Base-by-base conservation (phyloP, 2,329 filamentous ascomycete genomes). In the Juglanconis juglandina region DNA sequence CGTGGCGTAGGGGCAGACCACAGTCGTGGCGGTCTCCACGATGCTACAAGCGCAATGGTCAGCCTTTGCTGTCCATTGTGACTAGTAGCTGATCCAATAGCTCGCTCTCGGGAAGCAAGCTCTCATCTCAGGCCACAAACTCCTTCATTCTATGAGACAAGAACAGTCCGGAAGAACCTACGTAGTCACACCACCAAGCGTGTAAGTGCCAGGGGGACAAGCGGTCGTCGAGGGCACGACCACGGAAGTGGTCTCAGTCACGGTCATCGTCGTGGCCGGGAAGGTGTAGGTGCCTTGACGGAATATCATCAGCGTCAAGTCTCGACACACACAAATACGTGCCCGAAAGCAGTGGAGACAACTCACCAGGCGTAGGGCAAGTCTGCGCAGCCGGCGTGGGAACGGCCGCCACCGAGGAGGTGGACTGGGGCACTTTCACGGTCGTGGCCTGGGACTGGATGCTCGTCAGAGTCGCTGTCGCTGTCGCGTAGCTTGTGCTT, bases 141-240 rank as follows among this genome's bases (percentile, higher is more conserved):
- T 17, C 10, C 3, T 24, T 3, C n/a, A 8, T 39, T 24, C 24
- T 24, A 24, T 2, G 24, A 24, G 24, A 24, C 24, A 24, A 30
- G 7, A 53, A 13, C 30, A 3, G 13, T 41, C 13, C 3, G 13
- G 9, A 37, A n/a, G 6, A 9, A 63, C 60, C 13, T 57, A 63
- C 60, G 88, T 92, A 64, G 87, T 91, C 61, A 90, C 84, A 78
- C 88, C 89, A 67, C 89, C 89, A 64, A 87, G 76, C 66, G 87
- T 90, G 81, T 90, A 80, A 47, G 81, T 85, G 70, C 89, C 89
- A 61, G 81, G 66, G 58, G 87, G 77, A 53, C 91, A 79, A 54
- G 79, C 74, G 66, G 88, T 89, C 61, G 84, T 81, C 64, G 84
- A 79, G 56, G 84, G 82, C 67, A 75, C 87, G 73, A 84, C 86